These are phyloP conservation scores for Aegilops tauschii DNA, from an alignment of 176 grass and related monocot species.

Conservation along the genomic window DNA sequence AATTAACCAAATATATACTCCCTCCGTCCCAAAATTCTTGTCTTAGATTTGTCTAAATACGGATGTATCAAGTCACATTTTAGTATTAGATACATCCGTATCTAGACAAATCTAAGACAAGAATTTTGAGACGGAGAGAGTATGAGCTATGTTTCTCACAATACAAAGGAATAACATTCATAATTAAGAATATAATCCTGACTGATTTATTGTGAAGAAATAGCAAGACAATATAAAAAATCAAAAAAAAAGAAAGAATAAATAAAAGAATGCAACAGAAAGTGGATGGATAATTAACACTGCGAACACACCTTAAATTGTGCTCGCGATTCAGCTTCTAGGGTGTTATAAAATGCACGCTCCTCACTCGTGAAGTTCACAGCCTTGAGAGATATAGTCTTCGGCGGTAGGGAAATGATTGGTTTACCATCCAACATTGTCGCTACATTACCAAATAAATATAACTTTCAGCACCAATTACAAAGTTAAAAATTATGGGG, in stretches of 20 bases:
- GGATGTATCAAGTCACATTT: too few species aligned
- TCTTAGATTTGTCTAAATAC: too few species aligned
- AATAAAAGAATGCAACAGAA: slow-evolving; percentile 6
- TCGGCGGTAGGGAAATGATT: slow-evolving; percentile 81
- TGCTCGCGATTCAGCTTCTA: slow-evolving; percentile 92
- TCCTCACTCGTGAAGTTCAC: slow-evolving; percentile 80
- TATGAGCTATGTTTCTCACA: too few species aligned
- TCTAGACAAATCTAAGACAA: too few species aligned
- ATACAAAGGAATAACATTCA: too few species aligned
- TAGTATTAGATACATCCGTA: too few species aligned
- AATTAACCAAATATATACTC: neutral
- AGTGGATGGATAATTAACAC: neutral
- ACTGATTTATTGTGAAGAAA: neutral
- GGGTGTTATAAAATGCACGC: slow-evolving; percentile 72
- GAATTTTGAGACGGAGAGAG: too few species aligned
- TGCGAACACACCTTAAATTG: slow-evolving; percentile 80
- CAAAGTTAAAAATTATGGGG: neutral
- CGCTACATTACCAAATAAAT: slow-evolving; percentile 38
- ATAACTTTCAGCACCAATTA: neutral
- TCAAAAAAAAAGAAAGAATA: neutral
- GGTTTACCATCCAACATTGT: slow-evolving; percentile 89
- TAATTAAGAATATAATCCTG: neutral
- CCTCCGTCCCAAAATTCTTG: too few species aligned
- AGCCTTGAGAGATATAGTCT: slow-evolving; percentile 76
- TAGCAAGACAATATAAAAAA: neutral